Evolutionary conservation across 306 rosid species (phyloP).

Genomic region (Senna tora): DNA sequence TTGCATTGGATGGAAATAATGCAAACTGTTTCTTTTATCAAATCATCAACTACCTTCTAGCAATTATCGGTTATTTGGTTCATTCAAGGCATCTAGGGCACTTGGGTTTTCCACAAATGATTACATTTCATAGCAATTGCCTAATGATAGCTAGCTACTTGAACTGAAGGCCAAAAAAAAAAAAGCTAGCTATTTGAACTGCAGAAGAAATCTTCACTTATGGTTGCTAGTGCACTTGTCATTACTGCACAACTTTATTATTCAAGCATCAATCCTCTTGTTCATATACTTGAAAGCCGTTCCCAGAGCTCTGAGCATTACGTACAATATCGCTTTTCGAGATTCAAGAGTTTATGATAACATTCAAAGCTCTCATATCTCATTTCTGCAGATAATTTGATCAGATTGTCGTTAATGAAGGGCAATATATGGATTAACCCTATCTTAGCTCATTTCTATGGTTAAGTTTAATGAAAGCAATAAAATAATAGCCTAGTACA

Average conservation of each 20-base stretch:
- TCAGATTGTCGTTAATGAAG: conserved; percentile 1
- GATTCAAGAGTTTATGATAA: conserved; percentile 25
- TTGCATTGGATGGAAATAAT: not conserved
- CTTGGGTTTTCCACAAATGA: conserved; percentile 4
- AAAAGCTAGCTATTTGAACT: conserved; percentile 27
- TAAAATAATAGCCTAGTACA: too few species aligned
- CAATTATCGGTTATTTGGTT: conserved; percentile 12
- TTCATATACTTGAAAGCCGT: conserved; percentile 6
- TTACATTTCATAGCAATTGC: conserved; percentile 7
- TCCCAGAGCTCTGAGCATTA: conserved; percentile 1
- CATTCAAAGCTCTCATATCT: conserved; percentile 30
- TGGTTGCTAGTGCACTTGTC: conserved; percentile 10
- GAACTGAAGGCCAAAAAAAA: too few species aligned
- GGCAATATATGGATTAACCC: too few species aligned
- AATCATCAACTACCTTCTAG: not conserved
- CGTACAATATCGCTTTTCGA: conserved; percentile 19
- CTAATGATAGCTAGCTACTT: conserved; percentile 11
- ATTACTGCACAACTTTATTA: conserved; percentile 13
- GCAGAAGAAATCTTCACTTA: conserved; percentile 20
- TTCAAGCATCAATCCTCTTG: conserved; percentile 8
- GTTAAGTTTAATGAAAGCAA: too few species aligned
- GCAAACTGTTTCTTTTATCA: not conserved
- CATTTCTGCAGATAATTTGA: conserved; percentile 42
- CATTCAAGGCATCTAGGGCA: conserved; percentile 14
- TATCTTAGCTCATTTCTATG: too few species aligned